Percentiles rank a stretch among this genome's conserved stretches.
These are phyloP conservation scores for Gracilaria domingensis DNA, from an alignment of 23 red algal genomes.

Conservation along the genomic window DNA sequence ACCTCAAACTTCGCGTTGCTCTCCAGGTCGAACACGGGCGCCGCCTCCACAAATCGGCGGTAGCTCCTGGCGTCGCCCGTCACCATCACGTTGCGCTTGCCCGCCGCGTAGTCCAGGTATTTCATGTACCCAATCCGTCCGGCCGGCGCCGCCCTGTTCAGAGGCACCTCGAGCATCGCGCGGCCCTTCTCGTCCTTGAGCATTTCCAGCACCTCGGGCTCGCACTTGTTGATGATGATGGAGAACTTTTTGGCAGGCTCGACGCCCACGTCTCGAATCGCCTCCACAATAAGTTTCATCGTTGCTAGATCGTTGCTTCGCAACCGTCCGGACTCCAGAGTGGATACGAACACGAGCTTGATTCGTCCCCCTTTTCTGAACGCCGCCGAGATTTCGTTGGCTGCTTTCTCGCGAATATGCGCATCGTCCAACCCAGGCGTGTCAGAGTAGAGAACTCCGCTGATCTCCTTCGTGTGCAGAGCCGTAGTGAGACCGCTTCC, in stretches of 20 bases:
- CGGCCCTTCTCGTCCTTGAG: not conserved
- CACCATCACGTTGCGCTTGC: too few relatives aligned
- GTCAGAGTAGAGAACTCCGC: not conserved
- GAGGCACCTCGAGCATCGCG: not conserved
- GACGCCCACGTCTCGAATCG: not conserved
- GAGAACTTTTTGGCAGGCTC: slow-evolving; percentile 3
- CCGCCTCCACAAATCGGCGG: too few relatives aligned
- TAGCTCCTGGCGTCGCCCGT: too few relatives aligned
- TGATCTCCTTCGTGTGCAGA: not conserved
- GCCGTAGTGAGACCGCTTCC: slow-evolving; percentile 9
- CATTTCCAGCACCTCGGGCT: not conserved
- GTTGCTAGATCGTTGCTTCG: not conserved
- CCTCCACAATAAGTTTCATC: slow-evolving; percentile 3
- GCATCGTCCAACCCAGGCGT: slow-evolving; percentile 33
- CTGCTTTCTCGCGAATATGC: not conserved
- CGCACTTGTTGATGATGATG: slow-evolving; percentile 39
- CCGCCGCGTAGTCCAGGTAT: too few relatives aligned
- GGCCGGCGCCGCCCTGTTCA: too few relatives aligned
- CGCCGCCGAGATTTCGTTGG: slow-evolving; percentile 12
- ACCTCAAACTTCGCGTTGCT: too few relatives aligned
- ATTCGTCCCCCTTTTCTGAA: not conserved
- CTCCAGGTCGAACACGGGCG: too few relatives aligned
- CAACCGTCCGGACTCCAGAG: slow-evolving; percentile 22
- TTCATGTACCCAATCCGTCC: too few relatives aligned
- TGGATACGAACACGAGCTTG: slow-evolving; percentile 19